Evolutionary conservation across 169 alveolate genomes (phyloP).

Genomic region (Miamiensis avidus): DNA sequence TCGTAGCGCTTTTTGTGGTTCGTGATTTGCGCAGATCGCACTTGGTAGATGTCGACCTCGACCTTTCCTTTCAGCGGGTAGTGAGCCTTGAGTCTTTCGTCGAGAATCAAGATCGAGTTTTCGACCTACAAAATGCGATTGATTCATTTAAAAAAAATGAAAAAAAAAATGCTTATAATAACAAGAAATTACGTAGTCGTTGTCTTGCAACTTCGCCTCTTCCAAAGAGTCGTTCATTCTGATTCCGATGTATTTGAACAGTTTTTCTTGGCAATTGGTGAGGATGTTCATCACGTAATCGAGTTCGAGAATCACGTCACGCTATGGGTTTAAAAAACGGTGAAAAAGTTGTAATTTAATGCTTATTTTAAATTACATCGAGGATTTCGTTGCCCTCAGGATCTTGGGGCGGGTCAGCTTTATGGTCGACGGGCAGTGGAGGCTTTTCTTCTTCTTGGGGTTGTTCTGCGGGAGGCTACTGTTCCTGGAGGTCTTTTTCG

Average conservation of each 20-base stretch:
- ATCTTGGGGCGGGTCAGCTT: conserved; percentile 31
- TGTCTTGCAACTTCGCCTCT: conserved; percentile 24
- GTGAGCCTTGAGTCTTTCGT: conserved; percentile 58
- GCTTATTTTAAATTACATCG: too few relatives aligned
- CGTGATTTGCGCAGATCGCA: conserved; percentile 74
- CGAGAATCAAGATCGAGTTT: conserved; percentile 51
- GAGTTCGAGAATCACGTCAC: conserved; percentile 6
- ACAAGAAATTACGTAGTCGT: neutral
- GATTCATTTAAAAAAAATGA: too few relatives aligned
- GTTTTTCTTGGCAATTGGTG: neutral
- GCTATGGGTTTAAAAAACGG: too few relatives aligned
- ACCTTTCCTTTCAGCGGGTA: conserved; percentile 88
- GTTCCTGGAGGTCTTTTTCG: conserved; percentile 8
- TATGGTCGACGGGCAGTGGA: conserved; percentile 2
- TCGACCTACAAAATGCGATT: conserved; percentile 9
- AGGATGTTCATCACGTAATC: neutral
- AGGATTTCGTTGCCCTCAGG: conserved; percentile 43
- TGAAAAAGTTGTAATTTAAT: too few relatives aligned
- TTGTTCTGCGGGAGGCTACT: conserved; percentile 4
- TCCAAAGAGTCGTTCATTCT: neutral
- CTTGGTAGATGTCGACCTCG: conserved; percentile 81
- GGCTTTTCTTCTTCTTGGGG: conserved; percentile 16
- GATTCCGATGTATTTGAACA: neutral
- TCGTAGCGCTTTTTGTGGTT: conserved; percentile 81
- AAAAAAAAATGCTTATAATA: too few relatives aligned